Evolutionary conservation across 495 filamentous ascomycete genomes (phyloP).

Genomic region (Penicillium psychrofluorescens): DNA sequence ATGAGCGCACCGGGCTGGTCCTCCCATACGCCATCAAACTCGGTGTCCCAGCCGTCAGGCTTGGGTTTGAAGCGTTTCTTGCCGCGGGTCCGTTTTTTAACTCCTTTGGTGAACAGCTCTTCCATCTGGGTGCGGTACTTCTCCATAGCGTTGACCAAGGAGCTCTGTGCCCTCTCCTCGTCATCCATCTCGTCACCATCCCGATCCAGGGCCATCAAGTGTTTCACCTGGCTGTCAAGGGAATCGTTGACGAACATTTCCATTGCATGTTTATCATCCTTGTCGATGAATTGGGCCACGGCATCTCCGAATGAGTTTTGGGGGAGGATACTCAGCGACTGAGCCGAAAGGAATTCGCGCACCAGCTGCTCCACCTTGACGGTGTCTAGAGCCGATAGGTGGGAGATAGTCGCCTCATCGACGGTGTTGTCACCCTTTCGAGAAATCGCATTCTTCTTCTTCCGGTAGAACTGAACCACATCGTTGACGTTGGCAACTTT

Average conservation of each 20-base stretch:
- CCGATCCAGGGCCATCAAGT: slow-evolving; percentile 58
- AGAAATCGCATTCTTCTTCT: slow-evolving; percentile 51
- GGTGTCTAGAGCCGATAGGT: slow-evolving; percentile 56
- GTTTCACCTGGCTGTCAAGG: slow-evolving; percentile 65
- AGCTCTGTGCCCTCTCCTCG: slow-evolving; percentile 50
- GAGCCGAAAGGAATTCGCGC: slow-evolving; percentile 71
- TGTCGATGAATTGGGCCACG: slow-evolving; percentile 87
- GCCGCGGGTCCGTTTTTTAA: slow-evolving; percentile 50
- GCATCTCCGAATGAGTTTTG: slow-evolving; percentile 90
- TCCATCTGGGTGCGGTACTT: slow-evolving; percentile 63
- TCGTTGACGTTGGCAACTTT: slow-evolving; percentile 92
- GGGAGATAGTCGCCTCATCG: slow-evolving; percentile 52
- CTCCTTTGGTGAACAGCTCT: slow-evolving; percentile 60
- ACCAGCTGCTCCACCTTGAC: slow-evolving; percentile 87
- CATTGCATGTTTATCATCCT: slow-evolving; percentile 91
- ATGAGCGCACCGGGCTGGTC: slow-evolving; percentile 68
- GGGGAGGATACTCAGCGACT: slow-evolving; percentile 83
- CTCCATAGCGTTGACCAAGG: slow-evolving; percentile 63
- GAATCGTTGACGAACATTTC: slow-evolving; percentile 81
- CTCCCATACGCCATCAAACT: slow-evolving; percentile 78
- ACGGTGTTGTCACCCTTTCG: slow-evolving; percentile 38
- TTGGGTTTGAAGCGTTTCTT: slow-evolving; percentile 63
- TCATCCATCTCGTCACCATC: slow-evolving; percentile 60
- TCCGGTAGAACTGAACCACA: slow-evolving; percentile 86
- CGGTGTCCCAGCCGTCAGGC: slow-evolving; percentile 79